Evolutionary conservation across 305 asterid genomes (phyloP).

Genomic region (Plantago lanceolata): DNA sequence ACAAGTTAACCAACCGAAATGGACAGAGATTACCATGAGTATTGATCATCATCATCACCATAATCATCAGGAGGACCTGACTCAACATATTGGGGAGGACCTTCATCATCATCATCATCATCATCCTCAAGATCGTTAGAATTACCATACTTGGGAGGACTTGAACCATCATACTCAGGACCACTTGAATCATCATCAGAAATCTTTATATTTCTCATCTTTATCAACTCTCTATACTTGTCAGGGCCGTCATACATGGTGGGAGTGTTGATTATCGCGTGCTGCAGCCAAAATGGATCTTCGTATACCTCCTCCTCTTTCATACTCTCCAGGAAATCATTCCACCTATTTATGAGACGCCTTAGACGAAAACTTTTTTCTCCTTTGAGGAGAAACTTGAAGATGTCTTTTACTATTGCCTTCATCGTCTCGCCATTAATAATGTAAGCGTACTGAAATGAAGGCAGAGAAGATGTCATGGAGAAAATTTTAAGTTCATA

Average conservation of each 20-base stretch:
- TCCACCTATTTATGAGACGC: slow-evolving; percentile 40
- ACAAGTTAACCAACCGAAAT: not conserved
- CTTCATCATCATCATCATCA: not conserved
- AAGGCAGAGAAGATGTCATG: slow-evolving; percentile 14
- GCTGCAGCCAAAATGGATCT: slow-evolving; percentile 59
- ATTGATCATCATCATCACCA: slow-evolving; percentile 1
- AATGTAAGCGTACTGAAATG: slow-evolving; percentile 62
- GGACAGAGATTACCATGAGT: not conserved
- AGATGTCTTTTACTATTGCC: slow-evolving; percentile 41
- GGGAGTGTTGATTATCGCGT: slow-evolving; percentile 43
- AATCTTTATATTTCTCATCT: not conserved
- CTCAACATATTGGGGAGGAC: no score
- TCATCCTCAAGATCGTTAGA: not conserved
- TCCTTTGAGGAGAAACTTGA: slow-evolving; percentile 47
- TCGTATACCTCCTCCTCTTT: slow-evolving; percentile 26
- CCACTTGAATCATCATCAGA: no score
- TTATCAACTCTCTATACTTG: slow-evolving; percentile 35
- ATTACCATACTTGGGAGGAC: no score
- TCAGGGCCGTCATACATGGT: slow-evolving; percentile 58
- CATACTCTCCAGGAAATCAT: slow-evolving; percentile 32
- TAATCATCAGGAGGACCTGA: not conserved
- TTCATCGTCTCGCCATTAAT: slow-evolving; percentile 57
- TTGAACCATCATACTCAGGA: not conserved
- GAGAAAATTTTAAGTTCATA: not conserved
- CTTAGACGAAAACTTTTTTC: slow-evolving; percentile 52